phyloP scores from a whole-genome alignment of 1,284 basidiomycete species.

The Irpex sp. region DNA sequence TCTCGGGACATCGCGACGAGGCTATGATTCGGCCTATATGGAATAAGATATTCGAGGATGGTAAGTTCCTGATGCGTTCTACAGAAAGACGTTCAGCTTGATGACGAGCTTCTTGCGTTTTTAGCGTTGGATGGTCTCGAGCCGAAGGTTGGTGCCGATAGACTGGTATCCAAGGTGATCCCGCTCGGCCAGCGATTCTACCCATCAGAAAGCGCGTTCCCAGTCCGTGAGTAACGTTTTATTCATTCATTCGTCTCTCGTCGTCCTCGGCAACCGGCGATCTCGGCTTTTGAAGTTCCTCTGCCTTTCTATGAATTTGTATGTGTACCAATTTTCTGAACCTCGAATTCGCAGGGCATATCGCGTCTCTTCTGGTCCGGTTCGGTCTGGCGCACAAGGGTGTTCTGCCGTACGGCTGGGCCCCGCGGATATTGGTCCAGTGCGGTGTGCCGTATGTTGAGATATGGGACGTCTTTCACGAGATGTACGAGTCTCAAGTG shows the following conservation, averaged over 20 bases:
- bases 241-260: no score
- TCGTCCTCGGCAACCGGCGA: slow-evolving; percentile 21
- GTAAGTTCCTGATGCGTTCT: slow-evolving; percentile 37
- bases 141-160: slow-evolving; percentile 52
- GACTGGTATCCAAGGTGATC: slow-evolving; percentile 60
- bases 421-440: slow-evolving; percentile 69
- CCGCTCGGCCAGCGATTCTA: slow-evolving; percentile 83
- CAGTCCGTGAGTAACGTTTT: slow-evolving; percentile 51
- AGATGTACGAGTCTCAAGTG: slow-evolving; percentile 87
- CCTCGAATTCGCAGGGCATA: slow-evolving; percentile 44
- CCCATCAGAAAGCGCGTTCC: slow-evolving; percentile 89
- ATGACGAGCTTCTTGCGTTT: slow-evolving; percentile 1
- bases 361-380: slow-evolving; percentile 66
- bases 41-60: slow-evolving; percentile 81
- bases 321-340: background rate
- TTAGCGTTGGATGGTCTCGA: slow-evolving; percentile 50
- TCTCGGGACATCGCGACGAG: slow-evolving; percentile 90
- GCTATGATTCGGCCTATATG: slow-evolving; percentile 82
- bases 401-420: slow-evolving; percentile 74
- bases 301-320: no score
- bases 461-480: slow-evolving; percentile 83
- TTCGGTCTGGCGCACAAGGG: slow-evolving; percentile 64
- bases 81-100: background rate
- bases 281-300: no score
- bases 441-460: slow-evolving; percentile 75